phyloP scores from a whole-genome alignment of 768 basidiomycete genomes.

The Lentinus tigrinus region DNA sequence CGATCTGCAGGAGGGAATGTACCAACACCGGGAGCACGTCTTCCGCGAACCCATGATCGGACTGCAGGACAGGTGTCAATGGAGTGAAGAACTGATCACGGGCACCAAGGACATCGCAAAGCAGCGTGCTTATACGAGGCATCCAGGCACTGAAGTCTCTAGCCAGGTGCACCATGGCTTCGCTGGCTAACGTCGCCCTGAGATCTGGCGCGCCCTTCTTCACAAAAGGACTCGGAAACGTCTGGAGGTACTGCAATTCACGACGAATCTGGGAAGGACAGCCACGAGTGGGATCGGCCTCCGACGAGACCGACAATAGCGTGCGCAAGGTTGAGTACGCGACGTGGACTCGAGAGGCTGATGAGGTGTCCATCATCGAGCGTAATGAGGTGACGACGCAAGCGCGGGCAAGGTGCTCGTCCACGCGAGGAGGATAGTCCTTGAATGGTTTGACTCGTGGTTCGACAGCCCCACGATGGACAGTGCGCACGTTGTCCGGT shows the following conservation, averaged over 20 bases:
- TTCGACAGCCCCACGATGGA: constrained; percentile 27
- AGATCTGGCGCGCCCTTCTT: constrained; percentile 36
- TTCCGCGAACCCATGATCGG: constrained; percentile 58
- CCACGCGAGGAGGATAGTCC: not conserved
- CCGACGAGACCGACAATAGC: constrained; percentile 44
- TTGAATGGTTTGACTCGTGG: not conserved
- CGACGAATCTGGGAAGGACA: constrained; percentile 31
- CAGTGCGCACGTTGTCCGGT: constrained; percentile 44
- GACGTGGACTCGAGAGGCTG: constrained; percentile 47
- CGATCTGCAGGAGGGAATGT: constrained; percentile 55
- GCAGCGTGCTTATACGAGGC: constrained; percentile 48
- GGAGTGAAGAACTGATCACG: constrained; percentile 67
- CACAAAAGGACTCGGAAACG: constrained; percentile 17
- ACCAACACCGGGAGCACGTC: constrained; percentile 74
- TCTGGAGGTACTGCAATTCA: constrained; percentile 27
- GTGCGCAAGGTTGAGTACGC: constrained; percentile 69
- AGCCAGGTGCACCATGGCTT: constrained; percentile 37
- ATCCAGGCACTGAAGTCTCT: constrained; percentile 65
- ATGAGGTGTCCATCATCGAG: constrained; percentile 53
- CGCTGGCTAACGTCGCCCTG: constrained; percentile 35
- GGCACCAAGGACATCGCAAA: constrained; percentile 57
- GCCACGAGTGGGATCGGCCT: constrained; percentile 26
- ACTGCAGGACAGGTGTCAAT: constrained; percentile 55
- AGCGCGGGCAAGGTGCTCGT: constrained; percentile 35
- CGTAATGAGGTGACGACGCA: constrained; percentile 55